A percentile compares a stretch with the other conserved stretches of the same genome.
phyloP scores from a whole-genome alignment of 2,329 filamentous ascomycete species.

The Scytalidium lignicola region DNA sequence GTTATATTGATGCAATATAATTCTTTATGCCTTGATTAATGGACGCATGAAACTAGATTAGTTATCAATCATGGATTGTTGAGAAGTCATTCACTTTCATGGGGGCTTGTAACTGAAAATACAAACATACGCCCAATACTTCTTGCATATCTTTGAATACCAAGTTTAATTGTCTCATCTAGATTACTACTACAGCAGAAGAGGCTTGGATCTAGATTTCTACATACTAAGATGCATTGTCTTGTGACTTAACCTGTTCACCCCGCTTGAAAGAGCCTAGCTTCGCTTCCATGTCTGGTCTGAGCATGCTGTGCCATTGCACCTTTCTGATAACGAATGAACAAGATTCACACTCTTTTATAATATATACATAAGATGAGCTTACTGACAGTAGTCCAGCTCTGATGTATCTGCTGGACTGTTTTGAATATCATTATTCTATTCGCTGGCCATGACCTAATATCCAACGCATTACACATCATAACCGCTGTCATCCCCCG shows the following conservation, averaged over 20 bases:
- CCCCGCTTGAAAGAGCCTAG: background rate
- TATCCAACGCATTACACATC: constrained; percentile 10
- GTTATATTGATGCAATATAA: no score
- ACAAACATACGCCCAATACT: no score
- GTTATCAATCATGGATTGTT: no score
- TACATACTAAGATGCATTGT: background rate
- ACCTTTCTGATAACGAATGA: background rate
- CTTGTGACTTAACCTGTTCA: background rate
- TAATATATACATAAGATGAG: constrained; percentile 11
- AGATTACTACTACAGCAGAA: background rate
- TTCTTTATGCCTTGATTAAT: no score
- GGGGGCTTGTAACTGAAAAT: no score
- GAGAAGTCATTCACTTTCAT: no score
- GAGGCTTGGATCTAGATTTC: background rate
- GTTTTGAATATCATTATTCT: constrained; percentile 1
- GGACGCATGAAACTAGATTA: no score
- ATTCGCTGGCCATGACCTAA: constrained; percentile 15
- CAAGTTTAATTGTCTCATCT: background rate
- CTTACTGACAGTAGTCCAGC: constrained; percentile 11
- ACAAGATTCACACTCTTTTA: background rate
- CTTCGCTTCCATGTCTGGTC: background rate
- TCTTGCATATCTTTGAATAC: background rate
- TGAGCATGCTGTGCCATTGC: background rate
- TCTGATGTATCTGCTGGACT: constrained; percentile 17
- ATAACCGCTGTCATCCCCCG: background rate